Conservation (phyloP, 2,329 filamentous ascomycete genomes). For the Colletotrichum navitas region DNA sequence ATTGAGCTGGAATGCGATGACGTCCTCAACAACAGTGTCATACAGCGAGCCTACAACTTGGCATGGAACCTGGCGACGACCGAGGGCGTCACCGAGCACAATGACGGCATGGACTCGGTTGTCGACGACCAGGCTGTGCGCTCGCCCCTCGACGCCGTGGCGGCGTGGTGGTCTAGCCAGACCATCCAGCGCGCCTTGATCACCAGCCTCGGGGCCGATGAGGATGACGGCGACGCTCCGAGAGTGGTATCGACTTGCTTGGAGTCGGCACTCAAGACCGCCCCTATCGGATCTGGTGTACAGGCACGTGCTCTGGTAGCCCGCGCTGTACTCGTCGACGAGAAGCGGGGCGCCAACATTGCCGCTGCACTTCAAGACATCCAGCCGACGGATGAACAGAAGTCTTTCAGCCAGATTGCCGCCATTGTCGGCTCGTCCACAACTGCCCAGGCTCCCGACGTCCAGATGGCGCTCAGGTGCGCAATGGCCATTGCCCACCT, state of each 20-base stretch:
- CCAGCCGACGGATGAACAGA: slow-evolving; percentile 55
- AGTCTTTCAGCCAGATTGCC: slow-evolving; percentile 48
- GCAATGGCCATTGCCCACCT: slow-evolving; percentile 73
- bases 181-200: slow-evolving; percentile 78
- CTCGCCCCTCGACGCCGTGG: slow-evolving; percentile 89
- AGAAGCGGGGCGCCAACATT: slow-evolving; percentile 68
- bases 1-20: slow-evolving; percentile 85
- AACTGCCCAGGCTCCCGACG: slow-evolving; percentile 62
- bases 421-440: slow-evolving; percentile 63
- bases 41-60: slow-evolving; percentile 89
- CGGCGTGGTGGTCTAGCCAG: slow-evolving; percentile 88
- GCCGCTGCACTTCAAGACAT: slow-evolving; percentile 67
- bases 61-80: slow-evolving; percentile 87
- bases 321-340: slow-evolving; percentile 67
- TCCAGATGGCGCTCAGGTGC: slow-evolving; percentile 69
- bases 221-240: slow-evolving; percentile 58
- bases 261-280: slow-evolving; percentile 76
- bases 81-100: slow-evolving; percentile 71
- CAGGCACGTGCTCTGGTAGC: slow-evolving; percentile 71
- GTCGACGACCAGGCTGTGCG: slow-evolving; percentile 88
- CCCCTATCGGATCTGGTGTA: slow-evolving; percentile 83
- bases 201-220: slow-evolving; percentile 68
- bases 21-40: slow-evolving; percentile 81
- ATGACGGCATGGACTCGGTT: slow-evolving; percentile 83
- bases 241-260: slow-evolving; percentile 64